Evolutionary conservation across 2,329 filamentous ascomycete genomes (phyloP).

Genomic region (Cladobotryum protrusum): DNA sequence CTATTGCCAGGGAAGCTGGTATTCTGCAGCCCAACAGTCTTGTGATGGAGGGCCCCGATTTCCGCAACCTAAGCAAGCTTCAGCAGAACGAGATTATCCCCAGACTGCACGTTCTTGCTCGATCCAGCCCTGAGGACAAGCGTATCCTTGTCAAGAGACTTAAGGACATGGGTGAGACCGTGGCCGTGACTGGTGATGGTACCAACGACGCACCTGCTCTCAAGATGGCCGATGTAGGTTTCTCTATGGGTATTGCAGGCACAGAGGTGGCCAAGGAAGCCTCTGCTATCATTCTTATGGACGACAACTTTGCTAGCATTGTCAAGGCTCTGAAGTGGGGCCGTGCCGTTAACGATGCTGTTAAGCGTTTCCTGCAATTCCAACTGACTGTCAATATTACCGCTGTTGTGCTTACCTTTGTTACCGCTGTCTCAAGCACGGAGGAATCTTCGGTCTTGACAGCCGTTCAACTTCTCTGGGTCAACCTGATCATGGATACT

Average conservation of each 20-base stretch:
- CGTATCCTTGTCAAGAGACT: slow-evolving; percentile 64
- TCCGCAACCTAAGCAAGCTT: slow-evolving; percentile 62
- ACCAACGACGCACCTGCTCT: slow-evolving; percentile 79
- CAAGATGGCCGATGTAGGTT: slow-evolving; percentile 75
- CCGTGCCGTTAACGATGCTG: slow-evolving; percentile 68
- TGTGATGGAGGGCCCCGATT: slow-evolving; percentile 72
- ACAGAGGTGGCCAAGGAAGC: slow-evolving; percentile 83
- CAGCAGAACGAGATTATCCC: slow-evolving; percentile 64
- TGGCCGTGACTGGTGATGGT: slow-evolving; percentile 77
- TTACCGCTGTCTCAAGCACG: slow-evolving; percentile 69
- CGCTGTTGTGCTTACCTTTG: slow-evolving; percentile 79
- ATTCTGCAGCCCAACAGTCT: slow-evolving; percentile 63
- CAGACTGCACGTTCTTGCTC: slow-evolving; percentile 62
- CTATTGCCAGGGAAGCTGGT: slow-evolving; percentile 73
- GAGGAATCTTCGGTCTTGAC: slow-evolving; percentile 71
- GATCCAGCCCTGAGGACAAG: slow-evolving; percentile 73
- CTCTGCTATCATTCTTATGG: slow-evolving; percentile 80
- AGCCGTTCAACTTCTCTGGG: slow-evolving; percentile 89
- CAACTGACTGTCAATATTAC: slow-evolving; percentile 89
- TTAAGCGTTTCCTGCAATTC: slow-evolving; percentile 71
- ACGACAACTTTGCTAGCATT: slow-evolving; percentile 83
- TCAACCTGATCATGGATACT: slow-evolving; percentile 96
- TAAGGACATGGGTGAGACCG: slow-evolving; percentile 67
- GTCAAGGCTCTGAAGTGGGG: slow-evolving; percentile 80
- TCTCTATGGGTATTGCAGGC: slow-evolving; percentile 79